phyloP scores from a whole-genome alignment of 1,284 basidiomycete species.

The Filobasidium uniguttulatum region DNA sequence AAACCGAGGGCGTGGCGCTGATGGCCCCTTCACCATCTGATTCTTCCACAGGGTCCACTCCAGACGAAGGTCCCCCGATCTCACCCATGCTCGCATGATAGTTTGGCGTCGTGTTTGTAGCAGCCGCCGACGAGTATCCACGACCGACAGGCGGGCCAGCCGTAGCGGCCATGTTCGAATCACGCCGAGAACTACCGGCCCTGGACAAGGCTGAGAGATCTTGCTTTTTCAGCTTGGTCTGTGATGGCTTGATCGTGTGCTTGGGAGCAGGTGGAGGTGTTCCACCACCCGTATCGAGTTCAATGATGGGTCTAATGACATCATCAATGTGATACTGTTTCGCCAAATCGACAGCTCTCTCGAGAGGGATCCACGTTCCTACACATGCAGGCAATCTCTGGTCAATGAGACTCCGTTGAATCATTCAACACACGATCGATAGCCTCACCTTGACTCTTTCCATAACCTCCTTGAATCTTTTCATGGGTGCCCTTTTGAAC shows the following conservation, averaged over 20 bases:
- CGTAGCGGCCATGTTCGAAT: not conserved
- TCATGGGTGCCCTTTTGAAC: conserved; percentile 98
- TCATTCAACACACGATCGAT: no score
- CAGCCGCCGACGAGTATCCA: conserved; percentile 3
- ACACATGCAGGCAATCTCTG: conserved; percentile 5
- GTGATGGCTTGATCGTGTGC: conserved; percentile 50
- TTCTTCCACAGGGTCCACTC: not conserved
- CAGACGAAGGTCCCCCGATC: not conserved
- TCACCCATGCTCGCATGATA: not conserved
- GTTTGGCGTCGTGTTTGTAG: not conserved
- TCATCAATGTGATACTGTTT: conserved; percentile 87
- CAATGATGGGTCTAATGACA: conserved; percentile 83
- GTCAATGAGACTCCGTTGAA: not conserved
- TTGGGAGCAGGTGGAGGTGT: conserved; percentile 95
- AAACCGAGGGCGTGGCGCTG: conserved; percentile 8
- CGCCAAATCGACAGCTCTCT: conserved; percentile 70
- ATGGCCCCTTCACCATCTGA: not conserved
- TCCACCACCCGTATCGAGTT: conserved; percentile 78
- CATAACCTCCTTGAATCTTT: conserved; percentile 98
- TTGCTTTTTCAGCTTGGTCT: conserved; percentile 42
- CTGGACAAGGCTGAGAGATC: conserved; percentile 16
- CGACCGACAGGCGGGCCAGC: conserved; percentile 7
- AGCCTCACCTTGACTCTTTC: conserved; percentile 92
- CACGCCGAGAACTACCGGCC: not conserved
- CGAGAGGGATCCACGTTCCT: conserved; percentile 99